phyloP scores from a whole-genome alignment of 345 rosid species.

The Citrus inodora region DNA sequence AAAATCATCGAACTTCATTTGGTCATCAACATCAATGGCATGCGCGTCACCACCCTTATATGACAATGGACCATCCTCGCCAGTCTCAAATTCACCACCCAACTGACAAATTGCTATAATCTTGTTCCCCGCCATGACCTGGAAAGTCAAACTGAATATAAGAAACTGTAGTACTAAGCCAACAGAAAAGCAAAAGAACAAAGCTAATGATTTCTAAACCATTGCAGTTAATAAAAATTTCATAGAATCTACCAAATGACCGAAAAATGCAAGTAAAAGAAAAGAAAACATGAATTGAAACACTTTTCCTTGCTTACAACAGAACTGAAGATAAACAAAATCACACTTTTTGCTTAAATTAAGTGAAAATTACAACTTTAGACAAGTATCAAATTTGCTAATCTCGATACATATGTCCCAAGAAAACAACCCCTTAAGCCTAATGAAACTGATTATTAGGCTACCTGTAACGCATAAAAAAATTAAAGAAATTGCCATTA shows the following conservation, averaged over 20 bases:
- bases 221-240: background rate
- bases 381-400: background rate
- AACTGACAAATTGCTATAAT: constrained; percentile 70
- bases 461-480: too few relatives aligned
- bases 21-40: constrained; percentile 61
- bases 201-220: background rate
- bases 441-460: background rate
- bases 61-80: constrained; percentile 40
- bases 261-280: background rate
- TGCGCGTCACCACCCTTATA: constrained; percentile 67
- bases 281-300: background rate
- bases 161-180: too few relatives aligned
- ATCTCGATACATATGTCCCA: background rate
- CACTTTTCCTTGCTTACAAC: background rate
- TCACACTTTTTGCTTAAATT: too few relatives aligned
- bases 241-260: too few relatives aligned
- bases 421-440: background rate
- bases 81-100: constrained; percentile 54
- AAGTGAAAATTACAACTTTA: background rate
- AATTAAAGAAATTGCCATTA: too few relatives aligned
- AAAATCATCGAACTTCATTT: constrained; percentile 47
- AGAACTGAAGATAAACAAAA: background rate
- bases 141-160: background rate
- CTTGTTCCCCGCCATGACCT: constrained; percentile 60
- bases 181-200: background rate